Percentiles rank a stretch among this genome's conserved stretches.
Conservation (phyloP, 2,329 filamentous ascomycete species). For the Periconia sp. region DNA sequence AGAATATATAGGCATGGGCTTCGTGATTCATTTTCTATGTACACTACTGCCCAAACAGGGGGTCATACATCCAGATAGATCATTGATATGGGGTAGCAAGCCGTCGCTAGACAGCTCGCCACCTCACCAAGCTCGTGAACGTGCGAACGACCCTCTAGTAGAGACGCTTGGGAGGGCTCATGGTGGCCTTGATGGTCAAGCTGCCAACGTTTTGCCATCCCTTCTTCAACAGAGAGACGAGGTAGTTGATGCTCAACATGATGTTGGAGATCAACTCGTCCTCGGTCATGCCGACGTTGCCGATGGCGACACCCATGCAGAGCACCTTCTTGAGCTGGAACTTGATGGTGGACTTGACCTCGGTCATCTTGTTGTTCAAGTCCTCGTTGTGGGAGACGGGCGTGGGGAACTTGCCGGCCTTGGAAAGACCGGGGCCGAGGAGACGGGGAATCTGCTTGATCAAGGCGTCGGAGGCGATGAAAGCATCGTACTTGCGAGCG, state of each 20-base stretch:
- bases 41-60: conserved; percentile 29
- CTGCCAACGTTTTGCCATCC: conserved; percentile 99
- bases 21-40: conserved; percentile 35
- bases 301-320: conserved; percentile 98
- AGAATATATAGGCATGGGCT: conserved; percentile 16
- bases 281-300: conserved; percentile 95
- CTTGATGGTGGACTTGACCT: conserved; percentile 99
- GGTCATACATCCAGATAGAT: conserved; percentile 12
- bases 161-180: conserved; percentile 97
- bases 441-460: conserved; percentile 99
- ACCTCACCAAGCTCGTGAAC: conserved; percentile 17
- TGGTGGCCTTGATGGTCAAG: conserved; percentile 99
- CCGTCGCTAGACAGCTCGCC: conserved; percentile 7
- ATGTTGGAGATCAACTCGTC: conserved; percentile 98
- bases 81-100: not conserved
- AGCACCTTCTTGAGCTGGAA: conserved; percentile 99
- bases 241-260: conserved; percentile 99
- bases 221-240: conserved; percentile 99
- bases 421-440: conserved; percentile 66
- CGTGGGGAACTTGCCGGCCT: conserved; percentile 99
- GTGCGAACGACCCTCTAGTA: conserved; percentile 66
- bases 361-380: conserved; percentile 91
- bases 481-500: conserved; percentile 99
- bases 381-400: conserved; percentile 97
- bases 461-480: conserved; percentile 92